Base-by-base conservation (phyloP, 2,329 filamentous ascomycete genomes). In the Nigrospora sphaerica region DNA sequence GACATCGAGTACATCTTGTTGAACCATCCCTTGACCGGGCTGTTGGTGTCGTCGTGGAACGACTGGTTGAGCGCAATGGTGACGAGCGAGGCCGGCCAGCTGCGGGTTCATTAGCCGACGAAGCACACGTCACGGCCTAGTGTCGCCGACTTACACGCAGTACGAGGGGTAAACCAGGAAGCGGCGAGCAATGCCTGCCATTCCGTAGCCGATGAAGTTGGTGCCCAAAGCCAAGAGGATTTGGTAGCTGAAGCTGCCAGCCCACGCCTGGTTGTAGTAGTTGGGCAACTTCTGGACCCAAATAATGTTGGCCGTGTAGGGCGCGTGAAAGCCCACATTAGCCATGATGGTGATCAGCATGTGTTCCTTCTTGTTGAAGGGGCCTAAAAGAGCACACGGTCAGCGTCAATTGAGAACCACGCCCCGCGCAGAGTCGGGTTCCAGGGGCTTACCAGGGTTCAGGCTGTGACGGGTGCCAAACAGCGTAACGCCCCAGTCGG, bases 311-410 rank as follows among this genome's bases (percentile, higher is more conserved):
- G 70, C 62, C 1, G 73, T 75, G 53, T 77, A 77, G 0, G 74
- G 73, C 13, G 66, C 57, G 19, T 64, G 65, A 54, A 64, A 69
- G 12, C 72, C 71, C 12, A 76, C 75, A 57, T 84, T 83, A 46
- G 82, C 78, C 75, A 80, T 79, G 59, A 80, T 77, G 31, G 73
- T 70, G 49, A 80, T 75, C 42, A 80, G 61, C 66, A 77, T 70
- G 56, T 82, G 78, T 59, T 82, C 78, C 62, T 82, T 82, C 55
- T 73, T 73, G 45, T 73, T 75, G 56, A 81, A 81, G 12, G 31
- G 33, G 4, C 42, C 33, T 36, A 12, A n/a, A n/a, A 11, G 23
- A 19, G 18, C 6, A 35, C 32, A n/a, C 16, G 2, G 17, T 12
- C 17, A n/a, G 12, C 7, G 7, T 10, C 4, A 5, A 14, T n/a